Conservation (phyloP, 2,329 filamentous ascomycete genomes). For the Verticillium albo-atrum region DNA sequence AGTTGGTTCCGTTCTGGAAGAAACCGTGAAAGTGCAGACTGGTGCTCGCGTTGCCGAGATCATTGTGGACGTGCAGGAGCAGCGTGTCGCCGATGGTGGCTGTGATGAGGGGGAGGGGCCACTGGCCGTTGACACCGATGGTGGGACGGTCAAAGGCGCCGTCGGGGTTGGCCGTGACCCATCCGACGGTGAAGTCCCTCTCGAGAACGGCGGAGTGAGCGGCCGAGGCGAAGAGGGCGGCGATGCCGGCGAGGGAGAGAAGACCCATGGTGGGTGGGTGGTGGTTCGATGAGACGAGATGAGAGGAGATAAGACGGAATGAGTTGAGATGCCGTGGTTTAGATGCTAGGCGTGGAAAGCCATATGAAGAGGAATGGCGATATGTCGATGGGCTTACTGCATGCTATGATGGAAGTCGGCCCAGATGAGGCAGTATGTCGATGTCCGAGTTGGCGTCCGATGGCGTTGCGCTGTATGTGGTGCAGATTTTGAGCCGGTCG, state of each 20-base stretch:
- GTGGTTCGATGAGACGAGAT: too few species aligned
- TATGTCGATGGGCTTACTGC: too few species aligned
- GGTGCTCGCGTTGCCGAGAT: constrained; percentile 46
- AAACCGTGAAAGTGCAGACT: constrained; percentile 59
- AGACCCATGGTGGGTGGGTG: neutral
- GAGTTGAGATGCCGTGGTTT: too few species aligned
- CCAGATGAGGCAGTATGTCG: too few species aligned
- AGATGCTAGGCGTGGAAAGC: too few species aligned
- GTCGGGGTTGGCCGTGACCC: constrained; percentile 59
- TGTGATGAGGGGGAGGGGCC: constrained; percentile 58
- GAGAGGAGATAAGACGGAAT: neutral
- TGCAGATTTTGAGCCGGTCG: too few species aligned
- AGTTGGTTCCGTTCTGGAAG: constrained; percentile 50
- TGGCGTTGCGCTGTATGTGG: too few species aligned
- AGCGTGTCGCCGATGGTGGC: constrained; percentile 49
- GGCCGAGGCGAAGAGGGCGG: neutral
- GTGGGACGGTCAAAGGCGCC: constrained; percentile 49
- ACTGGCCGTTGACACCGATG: constrained; percentile 62
- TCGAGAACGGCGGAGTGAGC: constrained; percentile 32
- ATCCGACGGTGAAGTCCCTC: constrained; percentile 57
- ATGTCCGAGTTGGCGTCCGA: too few species aligned
- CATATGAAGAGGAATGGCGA: too few species aligned
- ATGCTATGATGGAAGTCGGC: too few species aligned
- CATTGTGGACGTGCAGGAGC: constrained; percentile 43
- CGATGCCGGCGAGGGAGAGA: neutral